Base-by-base conservation (phyloP, 208 protist species). In the Trypanosoma avium region DNA sequence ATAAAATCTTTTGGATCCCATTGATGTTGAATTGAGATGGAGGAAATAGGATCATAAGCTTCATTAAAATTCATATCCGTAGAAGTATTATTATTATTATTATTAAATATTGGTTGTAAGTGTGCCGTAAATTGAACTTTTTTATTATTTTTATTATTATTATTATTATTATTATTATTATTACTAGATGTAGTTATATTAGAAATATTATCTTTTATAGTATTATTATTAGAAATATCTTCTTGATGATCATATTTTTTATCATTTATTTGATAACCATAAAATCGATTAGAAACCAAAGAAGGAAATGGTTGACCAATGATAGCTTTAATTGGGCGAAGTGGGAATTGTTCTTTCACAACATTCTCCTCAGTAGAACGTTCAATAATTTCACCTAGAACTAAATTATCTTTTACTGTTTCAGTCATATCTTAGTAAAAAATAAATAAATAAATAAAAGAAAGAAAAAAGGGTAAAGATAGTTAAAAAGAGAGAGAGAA, bases 271-370 rank as follows among this genome's bases (percentile, higher is more conserved):
- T 45, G 40, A 17, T 59, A 49, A 4, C 71, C 59, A 64, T 85
- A 85, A 63, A 40, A 61, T 21, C 55, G 64, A 7, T 67, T 53
- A 2, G 70, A 38, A 29, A 43, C 50, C 4, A 67, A 33, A 7
- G 10, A 24, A 10, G 79, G 79, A 40, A 85, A 85, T 13, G 75
- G 54, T 17, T 52, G 65, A 2, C 79, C 79, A 32, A 75, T 52
- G 24, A 79, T 53, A n/a, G 79, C 79, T 17, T 69, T 66, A 43
- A 85, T 69, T 15, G 79, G 70, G 29, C 65, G 75, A n/a, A 85
- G 61, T 3, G 32, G n/a, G n/a, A n/a, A n/a, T n/a, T n/a, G n/a
- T n/a, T n/a, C n/a, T n/a, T n/a, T n/a, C n/a, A 54, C 50, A 6
- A 30, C 21, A 45, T 52, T 35, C 19, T 22, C 24, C 12, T 5